A percentile compares a stretch with the other conserved stretches of the same genome.
Conservation (phyloP, 2,329 filamentous ascomycete species). For the Helicocarpus griseus region DNA sequence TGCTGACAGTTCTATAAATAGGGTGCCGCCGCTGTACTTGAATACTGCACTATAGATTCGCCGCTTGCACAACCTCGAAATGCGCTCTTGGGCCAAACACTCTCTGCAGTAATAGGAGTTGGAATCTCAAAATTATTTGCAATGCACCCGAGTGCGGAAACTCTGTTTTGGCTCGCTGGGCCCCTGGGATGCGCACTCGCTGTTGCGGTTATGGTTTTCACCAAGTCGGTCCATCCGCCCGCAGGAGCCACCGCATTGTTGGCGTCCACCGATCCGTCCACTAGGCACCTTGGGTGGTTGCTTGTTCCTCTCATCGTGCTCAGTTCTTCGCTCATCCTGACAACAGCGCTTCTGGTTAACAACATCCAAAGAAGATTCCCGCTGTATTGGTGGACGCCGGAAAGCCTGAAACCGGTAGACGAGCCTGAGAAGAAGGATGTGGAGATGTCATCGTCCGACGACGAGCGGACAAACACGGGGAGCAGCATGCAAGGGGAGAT, state of each 20-base stretch:
- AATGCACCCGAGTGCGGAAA: constrained; percentile 38
- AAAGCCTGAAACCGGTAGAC: constrained; percentile 15
- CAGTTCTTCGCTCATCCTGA: constrained; percentile 52
- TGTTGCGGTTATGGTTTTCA: constrained; percentile 57
- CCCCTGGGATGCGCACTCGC: constrained; percentile 56
- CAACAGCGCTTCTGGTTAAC: constrained; percentile 54
- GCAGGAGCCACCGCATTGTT: constrained; percentile 65
- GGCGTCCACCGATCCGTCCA: constrained; percentile 49
- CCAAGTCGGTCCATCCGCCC: constrained; percentile 63
- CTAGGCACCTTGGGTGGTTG: constrained; percentile 56
- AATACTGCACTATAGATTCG: constrained; percentile 62
- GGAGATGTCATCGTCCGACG: constrained; percentile 11
- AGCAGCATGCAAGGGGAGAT: neutral
- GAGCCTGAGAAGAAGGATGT: constrained; percentile 16
- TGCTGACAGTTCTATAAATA: constrained; percentile 20
- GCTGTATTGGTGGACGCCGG: constrained; percentile 53
- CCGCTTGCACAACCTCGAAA: constrained; percentile 66
- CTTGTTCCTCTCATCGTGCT: constrained; percentile 55
- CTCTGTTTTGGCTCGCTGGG: constrained; percentile 53
- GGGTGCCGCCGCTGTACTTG: constrained; percentile 67
- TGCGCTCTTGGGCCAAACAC: constrained; percentile 55
- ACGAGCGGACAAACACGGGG: constrained; percentile 13
- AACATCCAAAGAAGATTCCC: constrained; percentile 61
- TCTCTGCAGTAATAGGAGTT: constrained; percentile 53
- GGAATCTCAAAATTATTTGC: constrained; percentile 56